Base-by-base conservation (phyloP, 1,284 basidiomycete genomes). In the Sphagnurus paluster region DNA sequence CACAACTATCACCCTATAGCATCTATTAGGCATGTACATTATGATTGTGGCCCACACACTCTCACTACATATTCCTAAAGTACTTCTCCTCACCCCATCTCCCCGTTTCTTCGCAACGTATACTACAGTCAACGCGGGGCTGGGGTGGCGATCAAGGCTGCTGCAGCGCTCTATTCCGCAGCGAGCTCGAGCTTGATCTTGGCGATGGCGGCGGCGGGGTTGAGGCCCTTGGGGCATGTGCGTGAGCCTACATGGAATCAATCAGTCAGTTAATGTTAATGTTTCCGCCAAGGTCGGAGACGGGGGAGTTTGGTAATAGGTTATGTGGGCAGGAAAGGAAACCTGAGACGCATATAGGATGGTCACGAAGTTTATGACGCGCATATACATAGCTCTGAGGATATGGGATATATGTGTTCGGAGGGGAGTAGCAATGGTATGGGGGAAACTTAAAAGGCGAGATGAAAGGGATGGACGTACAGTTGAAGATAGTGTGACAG, bases 401-500 rank as follows among this genome's bases (percentile, higher is more conserved):
- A 6, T 5, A n/a, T 33, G 37, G 37, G 26, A 25, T 39, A 26
- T 14, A n/a, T 16, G 28, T 43, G 13, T 6, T 36, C 11, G 33
- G 35, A 34, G 35, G 19, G 8, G 32, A 37, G 25, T 38, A 34
- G 11, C 39, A 9, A 26, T 29, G 38, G 35, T 19, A 19, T n/a
- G 29, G 29, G 14, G 17, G 35, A 32, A 32, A 11, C 29, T 14
- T 7, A 33, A 16, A 33, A 33, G 30, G 13, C 7, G 30, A 14
- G 29, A 32, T 14, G 30, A 30, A 36, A 21, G 9, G 32, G 48
- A 43, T 39, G 28, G 14, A 69, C 82, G 51, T 45, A 84, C 92
- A 92, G 76, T 97, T 97, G 79, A 98, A 95, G 71, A 97, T 98
- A 48, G 94, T 97, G 69, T 93, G 91, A 75, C 91, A 93, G 42